phyloP scores from a whole-genome alignment of 345 rosid genomes.

The Aquilaria yunnanensis region DNA sequence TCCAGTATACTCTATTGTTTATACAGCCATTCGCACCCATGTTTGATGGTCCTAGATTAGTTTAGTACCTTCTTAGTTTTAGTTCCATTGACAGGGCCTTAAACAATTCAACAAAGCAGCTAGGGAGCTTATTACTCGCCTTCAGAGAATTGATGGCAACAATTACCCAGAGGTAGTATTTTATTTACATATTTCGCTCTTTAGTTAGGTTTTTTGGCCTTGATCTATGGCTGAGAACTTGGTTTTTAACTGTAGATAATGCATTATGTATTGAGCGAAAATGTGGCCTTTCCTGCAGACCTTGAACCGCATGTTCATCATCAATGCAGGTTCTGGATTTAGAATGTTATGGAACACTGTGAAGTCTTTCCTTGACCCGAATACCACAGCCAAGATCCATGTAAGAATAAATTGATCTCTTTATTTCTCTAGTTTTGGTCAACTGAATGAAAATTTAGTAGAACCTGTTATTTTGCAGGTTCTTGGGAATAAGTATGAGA shows the following conservation, averaged over 20 bases:
- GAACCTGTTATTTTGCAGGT: slow-evolving; percentile 41
- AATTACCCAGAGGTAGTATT: slow-evolving; percentile 83
- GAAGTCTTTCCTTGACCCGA: slow-evolving; percentile 95
- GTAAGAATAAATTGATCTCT: slow-evolving; percentile 32
- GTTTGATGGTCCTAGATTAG: too few relatives aligned
- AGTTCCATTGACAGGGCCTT: slow-evolving; percentile 53
- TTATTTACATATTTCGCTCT: slow-evolving; percentile 3
- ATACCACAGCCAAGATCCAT: slow-evolving; percentile 92
- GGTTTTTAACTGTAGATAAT: slow-evolving; percentile 5
- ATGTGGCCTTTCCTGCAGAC: slow-evolving; percentile 38
- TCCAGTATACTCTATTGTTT: too few relatives aligned
- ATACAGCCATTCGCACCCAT: too few relatives aligned
- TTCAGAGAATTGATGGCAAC: slow-evolving; percentile 90
- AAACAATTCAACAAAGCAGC: slow-evolving; percentile 88
- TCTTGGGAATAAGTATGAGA: slow-evolving; percentile 89
- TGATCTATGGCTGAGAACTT: neutral
- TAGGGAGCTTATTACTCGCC: slow-evolving; percentile 73
- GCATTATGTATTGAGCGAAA: neutral
- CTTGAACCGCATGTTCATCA: slow-evolving; percentile 95
- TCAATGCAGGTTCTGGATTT: slow-evolving; percentile 98
- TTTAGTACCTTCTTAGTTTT: neutral
- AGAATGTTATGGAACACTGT: slow-evolving; percentile 97
- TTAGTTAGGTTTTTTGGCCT: neutral
- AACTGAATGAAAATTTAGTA: slow-evolving; percentile 10
- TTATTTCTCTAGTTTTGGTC: slow-evolving; percentile 5